phyloP scores from a whole-genome alignment of 768 basidiomycete genomes.

The Stropharia rugosoannulata region DNA sequence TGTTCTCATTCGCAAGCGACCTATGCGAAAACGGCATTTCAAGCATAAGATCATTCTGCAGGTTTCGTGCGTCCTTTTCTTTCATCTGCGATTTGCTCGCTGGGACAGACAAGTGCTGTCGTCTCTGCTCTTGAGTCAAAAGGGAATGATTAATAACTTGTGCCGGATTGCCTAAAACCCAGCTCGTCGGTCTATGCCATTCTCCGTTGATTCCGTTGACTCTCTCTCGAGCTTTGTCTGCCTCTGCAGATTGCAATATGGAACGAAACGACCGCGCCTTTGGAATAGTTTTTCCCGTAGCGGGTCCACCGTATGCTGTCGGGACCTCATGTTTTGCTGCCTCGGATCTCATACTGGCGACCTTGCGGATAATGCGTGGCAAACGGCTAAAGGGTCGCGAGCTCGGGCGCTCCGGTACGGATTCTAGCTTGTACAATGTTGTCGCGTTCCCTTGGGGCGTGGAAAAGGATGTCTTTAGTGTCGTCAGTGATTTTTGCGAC shows the following conservation, averaged over 20 bases:
- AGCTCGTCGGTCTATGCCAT: conserved; percentile 2
- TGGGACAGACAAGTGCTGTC: conserved; percentile 3
- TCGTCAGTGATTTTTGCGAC: background rate
- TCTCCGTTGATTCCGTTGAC: background rate
- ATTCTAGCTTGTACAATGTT: background rate
- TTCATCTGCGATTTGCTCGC: background rate
- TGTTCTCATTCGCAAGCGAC: background rate
- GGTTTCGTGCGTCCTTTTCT: background rate
- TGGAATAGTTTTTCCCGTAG: conserved; percentile 20
- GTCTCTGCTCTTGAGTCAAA: background rate
- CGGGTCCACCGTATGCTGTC: background rate
- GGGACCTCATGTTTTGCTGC: conserved; percentile 11
- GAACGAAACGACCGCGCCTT: conserved; percentile 27
- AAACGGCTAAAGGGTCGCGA: conserved; percentile 12
- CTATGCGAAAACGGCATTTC: conserved; percentile 1
- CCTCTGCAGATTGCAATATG: conserved; percentile 14
- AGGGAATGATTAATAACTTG: background rate
- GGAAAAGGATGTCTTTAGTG: conserved; percentile 3
- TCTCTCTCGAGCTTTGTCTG: conserved; percentile 3
- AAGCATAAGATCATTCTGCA: background rate
- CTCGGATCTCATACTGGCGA: conserved; percentile 34
- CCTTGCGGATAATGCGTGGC: conserved; percentile 35
- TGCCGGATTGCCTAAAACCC: conserved; percentile 1
- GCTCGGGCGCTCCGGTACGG: conserved; percentile 3
- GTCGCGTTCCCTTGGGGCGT: background rate